Base-by-base conservation (phyloP, 106 monocot genomes). In the Vanilla planifolia region DNA sequence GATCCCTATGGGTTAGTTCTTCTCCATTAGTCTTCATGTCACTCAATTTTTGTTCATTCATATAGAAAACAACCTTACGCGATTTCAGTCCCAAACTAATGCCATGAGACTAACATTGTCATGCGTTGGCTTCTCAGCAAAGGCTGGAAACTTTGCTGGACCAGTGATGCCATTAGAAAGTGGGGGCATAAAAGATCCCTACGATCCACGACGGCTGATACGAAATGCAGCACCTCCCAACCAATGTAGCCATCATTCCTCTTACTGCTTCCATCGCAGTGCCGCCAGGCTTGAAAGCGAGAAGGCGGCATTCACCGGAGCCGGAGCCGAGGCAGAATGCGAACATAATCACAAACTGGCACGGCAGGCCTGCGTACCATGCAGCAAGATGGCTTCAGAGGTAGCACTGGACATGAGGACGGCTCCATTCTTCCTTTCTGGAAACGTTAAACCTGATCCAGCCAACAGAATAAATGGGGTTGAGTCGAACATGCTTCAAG, bases 91-190 rank as follows among this genome's bases (percentile, higher is more conserved):
- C 19, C 4, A 6, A 46, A 4, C n/a, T 4, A 46, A 15, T 19
- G 9, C 4, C 11, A 46, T 16, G 9, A 19, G 0, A 46, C 5
- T 46, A 1, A 29, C 44, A 13, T 45, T n/a, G 27, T 19, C 30
- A 17, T 5, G 28, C 8, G 1, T 26, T 55, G 27, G 37, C n/a
- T 32, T 62, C 69, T 33, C 85, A 83, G 90, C 84, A 55, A 87
- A 72, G 55, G 81, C 78, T 3, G 90, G 90, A 24, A 95, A 81
- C 69, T 72, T 67, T 27, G 69, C 80, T 25, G 89, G 94, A 14
- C 80, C 89, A 25, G 83, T 86, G 25, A 51, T 83, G 45, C 74
- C 81, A 4, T 81, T 75, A 37, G 90, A 96, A 34, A 84, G 74
- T 52, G 60, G 71, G 6, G 64, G 58, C 32, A 16, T 71, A 0